Percentiles rank a stretch among this genome's conserved stretches.
phyloP scores from a whole-genome alignment of 371 early-diverging fungal species.

The Phascolomyces articulosus region DNA sequence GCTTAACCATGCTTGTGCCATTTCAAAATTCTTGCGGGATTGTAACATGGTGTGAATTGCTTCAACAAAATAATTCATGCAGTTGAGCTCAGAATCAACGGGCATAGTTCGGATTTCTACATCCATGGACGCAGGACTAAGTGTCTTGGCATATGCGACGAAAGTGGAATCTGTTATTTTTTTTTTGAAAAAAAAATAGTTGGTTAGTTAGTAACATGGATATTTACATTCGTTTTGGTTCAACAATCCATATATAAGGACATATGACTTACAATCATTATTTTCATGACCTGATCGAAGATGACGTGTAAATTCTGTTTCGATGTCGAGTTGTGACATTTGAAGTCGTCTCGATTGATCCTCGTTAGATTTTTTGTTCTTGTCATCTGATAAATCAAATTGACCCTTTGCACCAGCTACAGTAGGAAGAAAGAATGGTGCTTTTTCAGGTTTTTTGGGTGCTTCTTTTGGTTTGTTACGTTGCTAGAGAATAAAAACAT shows the following conservation, averaged over 20 bases:
- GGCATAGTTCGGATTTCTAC: slow-evolving; percentile 82
- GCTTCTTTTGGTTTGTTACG: slow-evolving; percentile 91
- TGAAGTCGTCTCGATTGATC: slow-evolving; percentile 38
- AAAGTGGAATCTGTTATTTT: slow-evolving; percentile 37
- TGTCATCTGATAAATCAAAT: slow-evolving; percentile 58
- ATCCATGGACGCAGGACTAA: slow-evolving; percentile 86
- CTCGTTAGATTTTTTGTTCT: slow-evolving; percentile 20
- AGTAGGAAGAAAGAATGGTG: slow-evolving; percentile 93
- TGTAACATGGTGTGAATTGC: slow-evolving; percentile 65
- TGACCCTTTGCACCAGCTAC: slow-evolving; percentile 71
- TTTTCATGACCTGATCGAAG: slow-evolving; percentile 57
- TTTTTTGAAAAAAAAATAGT: too few species aligned
- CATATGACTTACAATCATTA: slow-evolving; percentile 51
- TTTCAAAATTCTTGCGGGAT: slow-evolving; percentile 81
- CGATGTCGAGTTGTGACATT: slow-evolving; percentile 50
- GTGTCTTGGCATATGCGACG: slow-evolving; percentile 67
- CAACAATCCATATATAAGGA: too few species aligned
- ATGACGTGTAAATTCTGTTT: slow-evolving; percentile 61
- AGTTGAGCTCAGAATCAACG: slow-evolving; percentile 58
- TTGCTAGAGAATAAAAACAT: slow-evolving; percentile 41
- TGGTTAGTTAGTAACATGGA: too few species aligned
- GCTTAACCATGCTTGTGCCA: slow-evolving; percentile 81
- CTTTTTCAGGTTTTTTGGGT: slow-evolving; percentile 85
- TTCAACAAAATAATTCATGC: slow-evolving; percentile 62
- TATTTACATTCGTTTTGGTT: too few species aligned